phyloP scores from a whole-genome alignment of 129 eudicot genomes.

The Lactuca sativa region DNA sequence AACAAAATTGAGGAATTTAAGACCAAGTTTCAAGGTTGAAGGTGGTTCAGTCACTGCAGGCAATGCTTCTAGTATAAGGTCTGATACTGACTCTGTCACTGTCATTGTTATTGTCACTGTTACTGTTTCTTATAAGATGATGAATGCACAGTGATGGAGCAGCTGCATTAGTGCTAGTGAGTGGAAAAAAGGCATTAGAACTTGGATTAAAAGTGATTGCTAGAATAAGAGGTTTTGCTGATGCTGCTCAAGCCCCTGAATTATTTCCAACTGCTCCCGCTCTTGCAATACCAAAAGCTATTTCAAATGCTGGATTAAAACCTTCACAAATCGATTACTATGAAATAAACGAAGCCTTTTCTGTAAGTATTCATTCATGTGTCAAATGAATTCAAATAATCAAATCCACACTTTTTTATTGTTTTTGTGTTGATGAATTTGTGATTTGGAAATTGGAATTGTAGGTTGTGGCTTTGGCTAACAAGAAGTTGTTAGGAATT shows the following conservation, averaged over 20 bases:
- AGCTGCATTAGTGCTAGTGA: constrained; percentile 90
- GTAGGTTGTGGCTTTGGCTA: constrained; percentile 96
- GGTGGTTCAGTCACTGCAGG: constrained; percentile 98
- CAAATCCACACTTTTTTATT: background rate
- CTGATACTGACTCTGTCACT: constrained; percentile 1
- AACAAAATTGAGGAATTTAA: constrained; percentile 59
- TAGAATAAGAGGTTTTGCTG: constrained; percentile 76
- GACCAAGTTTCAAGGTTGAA: constrained; percentile 79
- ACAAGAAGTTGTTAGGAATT: constrained; percentile 75
- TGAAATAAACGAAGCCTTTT: constrained; percentile 91
- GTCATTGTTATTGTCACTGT: background rate
- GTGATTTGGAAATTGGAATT: constrained; percentile 17
- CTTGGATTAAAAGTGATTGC: constrained; percentile 83
- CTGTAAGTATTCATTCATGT: constrained; percentile 49
- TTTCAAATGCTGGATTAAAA: constrained; percentile 74
- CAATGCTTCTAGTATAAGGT: constrained; percentile 94
- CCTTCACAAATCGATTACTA: constrained; percentile 75
- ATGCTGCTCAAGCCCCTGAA: constrained; percentile 98
- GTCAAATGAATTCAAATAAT: background rate
- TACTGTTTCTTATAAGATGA: constrained; percentile 2
- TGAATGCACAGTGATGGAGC: constrained; percentile 81
- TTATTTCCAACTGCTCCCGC: constrained; percentile 91
- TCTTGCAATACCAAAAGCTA: constrained; percentile 91
- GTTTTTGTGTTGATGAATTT: constrained; percentile 4
- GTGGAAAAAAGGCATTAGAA: constrained; percentile 76